Evolutionary conservation across 768 basidiomycete genomes (phyloP), one percentile per base, ranked within the genome.

Genomic region (Termitomyces sp.): DNA sequence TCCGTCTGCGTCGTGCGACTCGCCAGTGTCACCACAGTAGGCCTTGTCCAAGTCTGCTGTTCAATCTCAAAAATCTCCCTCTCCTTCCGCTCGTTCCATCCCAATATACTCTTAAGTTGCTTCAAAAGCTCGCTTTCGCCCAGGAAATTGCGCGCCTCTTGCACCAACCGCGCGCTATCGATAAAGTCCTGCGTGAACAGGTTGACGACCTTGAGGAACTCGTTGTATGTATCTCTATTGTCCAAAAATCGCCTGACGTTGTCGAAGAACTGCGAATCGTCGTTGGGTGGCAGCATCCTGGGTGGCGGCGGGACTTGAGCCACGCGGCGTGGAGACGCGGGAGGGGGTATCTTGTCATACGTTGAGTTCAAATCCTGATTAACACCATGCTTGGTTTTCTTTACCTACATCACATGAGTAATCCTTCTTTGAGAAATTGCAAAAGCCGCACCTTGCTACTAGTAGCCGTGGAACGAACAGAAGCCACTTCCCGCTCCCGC

Each of bases 121-220:
- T 76, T 77, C 79, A 91, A 82, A 18, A 97, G 73, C 42, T 94
- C 93, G 12, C 82, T 80, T 6, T 93, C 88, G 0, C 83, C 83
- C 69, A 69, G 85, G 67, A 91, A 98, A 56, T 85, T 80, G 22
- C 83, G 76, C 32, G 85, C 85, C 62, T 95, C 89, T 59, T 89
- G 85, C 45, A 98, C 80, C 9, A 98, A 80, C 15, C 88, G 84
- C 23, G 85, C 82, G 2, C 86, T 83, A 63, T 98, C 94, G 62
- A 99, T 96, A 64, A 91, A 85, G 56, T 94, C 92, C 66, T 96
- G 93, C 2, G 92, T 90, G 65, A 94, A 99, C 2, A 99, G 79
- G 69, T 98, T 98, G 61, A 98, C 82, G 42, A 98, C 76, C 66
- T 94, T 97, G 57, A 99, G 74, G 71, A 99, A 98, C 70, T 98